Evolutionary conservation across 1,139 yeast species (phyloP), one percentile per base, ranked within the genome.

Genomic region (Suhomyces choctaworum): DNA sequence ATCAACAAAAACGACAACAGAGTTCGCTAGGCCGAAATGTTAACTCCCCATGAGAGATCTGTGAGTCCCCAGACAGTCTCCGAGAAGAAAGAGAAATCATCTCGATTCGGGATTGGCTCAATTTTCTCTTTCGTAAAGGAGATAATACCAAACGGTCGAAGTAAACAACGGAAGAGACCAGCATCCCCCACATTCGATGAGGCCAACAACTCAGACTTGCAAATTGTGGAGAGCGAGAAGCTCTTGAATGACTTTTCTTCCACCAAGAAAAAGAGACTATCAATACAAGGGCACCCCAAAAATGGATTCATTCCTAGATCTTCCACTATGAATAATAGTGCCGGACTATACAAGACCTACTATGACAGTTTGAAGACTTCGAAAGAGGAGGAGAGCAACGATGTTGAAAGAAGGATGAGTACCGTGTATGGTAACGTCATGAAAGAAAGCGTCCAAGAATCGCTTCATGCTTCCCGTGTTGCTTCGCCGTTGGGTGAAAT

Each of bases 341-440:
- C 45, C 22, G 59, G 61, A 7, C 46, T 58, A 5, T 66, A 66
- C 41, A 60, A 55, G 39, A 48, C 53, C 6, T 56, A 54, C 34
- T 51, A 53, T 28, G 52, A 52, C 20, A 51, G 48, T 30, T 37
- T 62, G 12, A 52, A 53, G 32, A 48, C 55, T 1, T 50, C 54
- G 13, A 51, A 51, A 9, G 62, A 63, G 26, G 64, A 59, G 25
- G 40, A 50, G 17, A 48, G 46, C 22, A 59, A 56, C 37, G 63
- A 56, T 33, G 35, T 64, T 22, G 70, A 66, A 43, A 49, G 64
- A 39, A 47, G 71, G 37, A 50, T 56, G 41, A 54, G 59, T 31
- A 53, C 60, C 5, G 54, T 54, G 2, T 51, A 51, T 36, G 59
- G 44, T 31, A 46, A 48, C n/a, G 43, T 52, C 13, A 38, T 52